A percentile compares a stretch with the other conserved stretches of the same genome.
Evolutionary conservation across 2,329 filamentous ascomycete species (phyloP).

Genomic region (Spiromastix sp.): DNA sequence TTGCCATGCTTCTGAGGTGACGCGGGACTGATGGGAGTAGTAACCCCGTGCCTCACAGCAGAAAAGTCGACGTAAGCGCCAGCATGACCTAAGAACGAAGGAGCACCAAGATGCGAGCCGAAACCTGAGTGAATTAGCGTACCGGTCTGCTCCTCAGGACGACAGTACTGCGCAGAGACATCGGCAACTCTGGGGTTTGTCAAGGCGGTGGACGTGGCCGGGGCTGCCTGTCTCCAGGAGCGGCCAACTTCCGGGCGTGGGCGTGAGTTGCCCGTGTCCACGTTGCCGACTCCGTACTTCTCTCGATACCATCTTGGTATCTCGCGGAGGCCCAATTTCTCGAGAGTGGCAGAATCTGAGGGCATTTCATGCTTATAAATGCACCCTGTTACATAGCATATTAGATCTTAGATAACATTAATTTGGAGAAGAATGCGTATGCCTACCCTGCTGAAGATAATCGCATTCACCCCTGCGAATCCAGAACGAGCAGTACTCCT

Average conservation of each 20-base stretch:
- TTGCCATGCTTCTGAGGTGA: no score
- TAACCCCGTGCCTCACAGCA: no score
- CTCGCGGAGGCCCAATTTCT: slow-evolving; percentile 54
- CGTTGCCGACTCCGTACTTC: slow-evolving; percentile 21
- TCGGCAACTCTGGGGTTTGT: no score
- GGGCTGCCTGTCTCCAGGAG: no score
- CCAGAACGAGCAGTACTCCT: slow-evolving; percentile 57
- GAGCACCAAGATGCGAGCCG: no score
- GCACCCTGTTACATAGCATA: slow-evolving; percentile 47
- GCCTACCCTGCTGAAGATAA: slow-evolving; percentile 61
- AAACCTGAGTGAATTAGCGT: no score
- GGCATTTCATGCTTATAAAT: slow-evolving; percentile 90
- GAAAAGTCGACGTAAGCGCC: no score
- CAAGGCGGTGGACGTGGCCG: no score
- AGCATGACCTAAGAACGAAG: no score
- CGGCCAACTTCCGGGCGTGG: slow-evolving; percentile 2
- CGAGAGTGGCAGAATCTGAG: slow-evolving; percentile 52
- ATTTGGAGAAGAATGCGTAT: background rate
- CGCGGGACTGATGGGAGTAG: no score
- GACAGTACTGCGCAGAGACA: no score
- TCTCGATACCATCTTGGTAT: slow-evolving; percentile 49
- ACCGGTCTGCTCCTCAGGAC: no score
- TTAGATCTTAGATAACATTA: slow-evolving; percentile 1
- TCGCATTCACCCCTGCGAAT: slow-evolving; percentile 75
- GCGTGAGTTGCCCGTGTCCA: slow-evolving; percentile 1